phyloP scores from a whole-genome alignment of 495 filamentous ascomycete genomes.

The Elaphomyces granulatus region DNA sequence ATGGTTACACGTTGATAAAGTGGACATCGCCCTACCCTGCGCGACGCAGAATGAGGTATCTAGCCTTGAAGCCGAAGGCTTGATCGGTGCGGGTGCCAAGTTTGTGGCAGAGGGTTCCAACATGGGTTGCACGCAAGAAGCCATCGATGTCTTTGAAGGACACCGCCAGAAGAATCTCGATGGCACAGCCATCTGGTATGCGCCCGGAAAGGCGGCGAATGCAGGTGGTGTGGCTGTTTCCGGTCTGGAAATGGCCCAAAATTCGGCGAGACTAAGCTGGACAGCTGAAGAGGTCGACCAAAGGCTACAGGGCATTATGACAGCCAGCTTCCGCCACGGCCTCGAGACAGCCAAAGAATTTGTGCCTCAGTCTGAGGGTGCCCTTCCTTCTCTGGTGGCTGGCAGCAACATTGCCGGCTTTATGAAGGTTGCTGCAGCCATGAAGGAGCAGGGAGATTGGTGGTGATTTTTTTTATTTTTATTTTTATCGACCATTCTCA shows the following conservation, averaged over 20 bases:
- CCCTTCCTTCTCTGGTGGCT: slow-evolving; percentile 78
- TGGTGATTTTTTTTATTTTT: slow-evolving; percentile 38
- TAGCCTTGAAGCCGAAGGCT: slow-evolving; percentile 70
- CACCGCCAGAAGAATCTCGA: slow-evolving; percentile 54
- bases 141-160: slow-evolving; percentile 88
- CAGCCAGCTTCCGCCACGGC: slow-evolving; percentile 83
- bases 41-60: slow-evolving; percentile 97
- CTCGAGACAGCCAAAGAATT: slow-evolving; percentile 82
- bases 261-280: slow-evolving; percentile 75
- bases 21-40: slow-evolving; percentile 83
- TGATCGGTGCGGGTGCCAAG: slow-evolving; percentile 60
- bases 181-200: slow-evolving; percentile 65
- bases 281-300: slow-evolving; percentile 79
- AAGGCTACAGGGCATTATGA: slow-evolving; percentile 89
- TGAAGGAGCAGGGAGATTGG: slow-evolving; percentile 97
- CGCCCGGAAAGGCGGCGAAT: slow-evolving; percentile 86
- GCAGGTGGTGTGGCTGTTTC: slow-evolving; percentile 95
- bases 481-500: slow-evolving; percentile 8
- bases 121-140: slow-evolving; percentile 96
- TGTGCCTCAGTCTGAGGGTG: slow-evolving; percentile 58
- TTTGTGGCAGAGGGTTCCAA: slow-evolving; percentile 97
- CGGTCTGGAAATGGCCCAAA: slow-evolving; percentile 98
- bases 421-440: slow-evolving; percentile 86
- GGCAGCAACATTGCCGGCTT: slow-evolving; percentile 97
- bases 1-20: slow-evolving; percentile 74